Percentiles rank a stretch among this genome's conserved stretches.
Conservation (phyloP, 108 stramenopile genomes). For the Asterionellopsis glacialis region DNA sequence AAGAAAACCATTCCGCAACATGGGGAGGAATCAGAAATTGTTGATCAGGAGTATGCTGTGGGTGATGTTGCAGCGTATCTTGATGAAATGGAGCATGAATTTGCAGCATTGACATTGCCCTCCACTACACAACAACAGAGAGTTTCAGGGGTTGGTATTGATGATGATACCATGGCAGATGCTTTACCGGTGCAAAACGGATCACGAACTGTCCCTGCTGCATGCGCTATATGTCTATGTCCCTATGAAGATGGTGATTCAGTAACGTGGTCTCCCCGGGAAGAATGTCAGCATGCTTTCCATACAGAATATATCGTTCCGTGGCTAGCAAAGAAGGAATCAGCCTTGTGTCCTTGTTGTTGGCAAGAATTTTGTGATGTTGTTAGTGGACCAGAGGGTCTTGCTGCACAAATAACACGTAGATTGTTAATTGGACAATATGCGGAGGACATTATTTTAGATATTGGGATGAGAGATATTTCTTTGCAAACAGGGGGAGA, state of each 20-base stretch:
- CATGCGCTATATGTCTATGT: conserved; percentile 53
- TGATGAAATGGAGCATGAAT: not conserved
- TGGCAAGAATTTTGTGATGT: conserved; percentile 39
- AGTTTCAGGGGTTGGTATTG: not conserved
- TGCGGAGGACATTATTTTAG: too few relatives aligned
- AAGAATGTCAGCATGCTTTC: conserved; percentile 1
- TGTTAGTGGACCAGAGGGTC: too few relatives aligned
- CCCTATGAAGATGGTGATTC: conserved; percentile 35
- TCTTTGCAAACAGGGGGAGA: too few relatives aligned
- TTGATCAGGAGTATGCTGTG: not conserved
- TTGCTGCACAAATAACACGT: too few relatives aligned
- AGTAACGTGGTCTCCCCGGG: conserved; percentile 27
- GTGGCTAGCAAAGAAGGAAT: conserved; percentile 70
- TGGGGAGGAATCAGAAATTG: not conserved
- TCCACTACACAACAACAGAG: not conserved
- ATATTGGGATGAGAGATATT: too few relatives aligned
- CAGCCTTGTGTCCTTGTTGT: conserved; percentile 52
- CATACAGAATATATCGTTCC: conserved; percentile 63
- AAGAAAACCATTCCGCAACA: not conserved
- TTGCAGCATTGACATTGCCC: not conserved
- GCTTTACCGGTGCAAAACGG: not conserved
- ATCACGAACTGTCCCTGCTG: conserved; percentile 25
- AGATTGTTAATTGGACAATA: too few relatives aligned
- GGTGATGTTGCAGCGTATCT: not conserved
- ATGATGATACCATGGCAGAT: too few relatives aligned